Conservation (phyloP, 805 yeast species). For the Nakazawaea populi region DNA sequence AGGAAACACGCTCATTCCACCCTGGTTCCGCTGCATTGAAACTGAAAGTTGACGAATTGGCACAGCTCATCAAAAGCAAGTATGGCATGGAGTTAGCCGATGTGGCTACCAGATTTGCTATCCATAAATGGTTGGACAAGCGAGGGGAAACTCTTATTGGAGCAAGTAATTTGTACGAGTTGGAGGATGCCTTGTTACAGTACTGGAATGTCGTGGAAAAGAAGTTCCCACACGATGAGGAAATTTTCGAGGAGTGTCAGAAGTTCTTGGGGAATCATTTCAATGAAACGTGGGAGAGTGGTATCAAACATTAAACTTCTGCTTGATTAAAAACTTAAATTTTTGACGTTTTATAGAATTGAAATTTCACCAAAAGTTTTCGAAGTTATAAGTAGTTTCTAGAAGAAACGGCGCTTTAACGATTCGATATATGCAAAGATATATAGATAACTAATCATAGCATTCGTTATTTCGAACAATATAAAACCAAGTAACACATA, state of each 20-base stretch:
- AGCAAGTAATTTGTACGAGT: slow-evolving; percentile 57
- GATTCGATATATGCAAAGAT: neutral
- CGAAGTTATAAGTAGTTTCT: too few relatives aligned
- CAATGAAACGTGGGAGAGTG: slow-evolving; percentile 60
- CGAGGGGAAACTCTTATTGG: slow-evolving; percentile 73
- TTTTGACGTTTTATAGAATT: neutral
- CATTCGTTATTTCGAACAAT: neutral
- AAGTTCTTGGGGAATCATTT: slow-evolving; percentile 43
- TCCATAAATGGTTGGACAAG: slow-evolving; percentile 46
- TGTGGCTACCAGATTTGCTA: slow-evolving; percentile 72
- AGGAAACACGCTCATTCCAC: slow-evolving; percentile 67
- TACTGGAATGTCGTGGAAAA: slow-evolving; percentile 43
- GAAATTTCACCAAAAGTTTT: neutral
- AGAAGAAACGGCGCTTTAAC: too few relatives aligned
- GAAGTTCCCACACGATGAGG: slow-evolving; percentile 30
- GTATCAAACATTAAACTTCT: slow-evolving; percentile 17
- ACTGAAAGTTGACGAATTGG: slow-evolving; percentile 41
- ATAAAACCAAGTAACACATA: neutral
- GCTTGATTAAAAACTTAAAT: neutral
- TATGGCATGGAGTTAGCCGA: slow-evolving; percentile 68
- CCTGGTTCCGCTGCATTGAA: slow-evolving; percentile 65
- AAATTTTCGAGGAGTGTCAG: slow-evolving; percentile 36
- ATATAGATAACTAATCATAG: neutral
- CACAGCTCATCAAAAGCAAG: slow-evolving; percentile 27
- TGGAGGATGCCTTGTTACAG: slow-evolving; percentile 54